These are phyloP conservation scores for Phaeotremella fagi DNA, from an alignment of 768 basidiomycete genomes.

Conservation along the genomic window DNA sequence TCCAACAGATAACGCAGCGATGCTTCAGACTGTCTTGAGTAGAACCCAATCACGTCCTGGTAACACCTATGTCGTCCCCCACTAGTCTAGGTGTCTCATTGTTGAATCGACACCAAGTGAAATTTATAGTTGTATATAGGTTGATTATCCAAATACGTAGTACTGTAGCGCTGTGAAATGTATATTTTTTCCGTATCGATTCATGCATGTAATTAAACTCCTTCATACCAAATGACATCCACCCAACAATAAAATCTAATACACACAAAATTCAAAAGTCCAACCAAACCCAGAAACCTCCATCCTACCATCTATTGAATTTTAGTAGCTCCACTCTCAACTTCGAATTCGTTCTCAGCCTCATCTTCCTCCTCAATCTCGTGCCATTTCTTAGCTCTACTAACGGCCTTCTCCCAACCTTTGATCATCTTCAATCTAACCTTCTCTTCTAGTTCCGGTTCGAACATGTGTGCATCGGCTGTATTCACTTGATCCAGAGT, in stretches of 20 bases:
- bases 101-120: neutral
- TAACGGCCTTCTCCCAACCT: constrained; percentile 84
- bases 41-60: neutral
- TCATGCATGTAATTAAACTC: too few relatives aligned
- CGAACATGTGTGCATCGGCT: constrained; percentile 68
- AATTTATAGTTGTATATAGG: neutral
- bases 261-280: too few relatives aligned
- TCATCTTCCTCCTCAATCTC: constrained; percentile 51
- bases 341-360: constrained; percentile 38
- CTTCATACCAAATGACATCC: too few relatives aligned
- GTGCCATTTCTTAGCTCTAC: constrained; percentile 78
- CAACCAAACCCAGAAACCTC: neutral
- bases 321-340: constrained; percentile 20
- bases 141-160: neutral
- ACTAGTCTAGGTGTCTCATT: neutral
- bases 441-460: constrained; percentile 55
- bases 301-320: neutral
- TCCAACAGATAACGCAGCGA: neutral
- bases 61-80: too few relatives aligned
- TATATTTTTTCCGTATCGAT: too few relatives aligned
- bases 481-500: constrained; percentile 83
- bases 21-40: neutral
- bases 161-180: neutral
- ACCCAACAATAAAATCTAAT: neutral
- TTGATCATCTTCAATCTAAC: constrained; percentile 64